These are phyloP conservation scores for Sordariomycetes sp. DNA, from an alignment of 2,329 filamentous ascomycete genomes.

Conservation along the genomic window DNA sequence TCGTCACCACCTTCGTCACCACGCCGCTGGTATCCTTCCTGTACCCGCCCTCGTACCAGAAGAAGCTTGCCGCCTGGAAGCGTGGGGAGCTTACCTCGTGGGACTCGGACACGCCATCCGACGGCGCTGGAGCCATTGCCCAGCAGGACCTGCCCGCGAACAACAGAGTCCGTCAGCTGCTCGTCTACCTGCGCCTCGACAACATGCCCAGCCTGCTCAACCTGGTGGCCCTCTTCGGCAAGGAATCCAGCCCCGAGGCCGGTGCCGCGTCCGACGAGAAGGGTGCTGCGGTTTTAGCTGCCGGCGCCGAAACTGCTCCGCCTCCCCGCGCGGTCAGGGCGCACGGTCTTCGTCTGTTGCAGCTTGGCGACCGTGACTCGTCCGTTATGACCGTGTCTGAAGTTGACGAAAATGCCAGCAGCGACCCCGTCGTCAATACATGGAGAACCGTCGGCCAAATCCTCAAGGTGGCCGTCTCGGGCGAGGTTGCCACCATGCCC, in stretches of 20 bases:
- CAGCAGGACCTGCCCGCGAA: background rate
- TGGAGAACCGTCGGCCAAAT: slow-evolving; percentile 84
- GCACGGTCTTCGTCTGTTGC: slow-evolving; percentile 76
- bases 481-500: slow-evolving; percentile 71
- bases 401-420: slow-evolving; percentile 59
- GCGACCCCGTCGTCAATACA: slow-evolving; percentile 82
- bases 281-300: slow-evolving; percentile 4
- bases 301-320: too few species aligned
- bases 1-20: slow-evolving; percentile 77
- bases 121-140: background rate
- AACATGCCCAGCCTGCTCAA: slow-evolving; percentile 18
- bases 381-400: slow-evolving; percentile 93
- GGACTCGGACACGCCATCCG: slow-evolving; percentile 36
- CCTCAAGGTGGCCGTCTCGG: slow-evolving; percentile 73
- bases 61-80: slow-evolving; percentile 49
- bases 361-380: slow-evolving; percentile 85
- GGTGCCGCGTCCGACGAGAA: slow-evolving; percentile 10
- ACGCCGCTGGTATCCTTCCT: slow-evolving; percentile 66
- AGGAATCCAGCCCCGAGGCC: slow-evolving; percentile 21
- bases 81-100: slow-evolving; percentile 88
- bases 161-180: slow-evolving; percentile 5
- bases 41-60: slow-evolving; percentile 59
- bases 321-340: slow-evolving; percentile 47
- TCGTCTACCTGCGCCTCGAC: slow-evolving; percentile 16
- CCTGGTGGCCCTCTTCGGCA: slow-evolving; percentile 55